Conservation (phyloP, 306 rosid genomes). For the Acmispon strigosus region DNA sequence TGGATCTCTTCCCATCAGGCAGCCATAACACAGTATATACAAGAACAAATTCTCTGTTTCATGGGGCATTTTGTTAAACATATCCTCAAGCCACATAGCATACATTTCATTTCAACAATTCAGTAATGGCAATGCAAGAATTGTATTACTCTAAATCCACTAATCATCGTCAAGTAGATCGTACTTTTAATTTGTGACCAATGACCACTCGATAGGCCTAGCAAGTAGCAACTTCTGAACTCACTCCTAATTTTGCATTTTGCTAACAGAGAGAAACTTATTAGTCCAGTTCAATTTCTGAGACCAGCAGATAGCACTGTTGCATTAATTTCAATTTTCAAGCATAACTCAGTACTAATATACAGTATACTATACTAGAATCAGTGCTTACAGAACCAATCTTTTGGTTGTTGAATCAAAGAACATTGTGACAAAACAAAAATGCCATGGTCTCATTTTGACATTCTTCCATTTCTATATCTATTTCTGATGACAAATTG, state of each 20-base stretch:
- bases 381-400: background rate
- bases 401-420: background rate
- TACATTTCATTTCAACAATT: background rate
- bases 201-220: background rate
- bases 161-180: no score
- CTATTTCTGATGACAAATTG: slow-evolving; percentile 8
- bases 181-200: no score
- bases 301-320: background rate
- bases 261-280: background rate
- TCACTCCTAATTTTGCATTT: background rate
- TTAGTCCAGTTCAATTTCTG: background rate
- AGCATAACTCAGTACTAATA: background rate
- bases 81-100: no score
- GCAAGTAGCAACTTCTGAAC: background rate
- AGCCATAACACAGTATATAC: background rate
- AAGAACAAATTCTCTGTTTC: no score
- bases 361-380: background rate
- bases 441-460: background rate
- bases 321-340: background rate
- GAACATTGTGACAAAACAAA: background rate
- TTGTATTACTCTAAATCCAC: background rate
- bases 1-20: background rate
- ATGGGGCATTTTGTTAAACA: no score
- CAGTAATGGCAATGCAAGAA: background rate
- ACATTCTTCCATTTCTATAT: slow-evolving; percentile 1